These are phyloP conservation scores for Melaleuca quinquenervia DNA, from an alignment of 345 rosid genomes.

Conservation along the genomic window DNA sequence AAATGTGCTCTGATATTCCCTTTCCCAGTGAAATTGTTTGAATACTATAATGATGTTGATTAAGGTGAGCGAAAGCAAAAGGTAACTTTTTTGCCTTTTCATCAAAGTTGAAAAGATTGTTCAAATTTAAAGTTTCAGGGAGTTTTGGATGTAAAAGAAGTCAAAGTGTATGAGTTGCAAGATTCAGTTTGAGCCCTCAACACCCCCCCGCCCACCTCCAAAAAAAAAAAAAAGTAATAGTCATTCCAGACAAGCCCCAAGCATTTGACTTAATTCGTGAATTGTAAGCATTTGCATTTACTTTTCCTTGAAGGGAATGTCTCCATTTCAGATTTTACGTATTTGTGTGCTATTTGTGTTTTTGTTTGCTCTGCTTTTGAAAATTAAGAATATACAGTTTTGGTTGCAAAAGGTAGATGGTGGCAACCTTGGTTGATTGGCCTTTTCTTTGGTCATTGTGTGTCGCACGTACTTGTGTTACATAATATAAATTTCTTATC, in stretches of 20 bases:
- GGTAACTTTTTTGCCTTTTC: not conserved
- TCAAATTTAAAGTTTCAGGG: not conserved
- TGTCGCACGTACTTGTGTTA: not conserved
- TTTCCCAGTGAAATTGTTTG: not conserved
- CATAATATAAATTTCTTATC: not conserved
- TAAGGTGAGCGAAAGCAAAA: not conserved
- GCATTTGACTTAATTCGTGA: conserved; percentile 31
- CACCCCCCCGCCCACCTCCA: too few species aligned
- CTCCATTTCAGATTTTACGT: not conserved
- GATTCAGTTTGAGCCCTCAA: not conserved
- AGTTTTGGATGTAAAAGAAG: not conserved
- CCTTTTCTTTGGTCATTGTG: not conserved
- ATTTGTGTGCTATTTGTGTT: not conserved
- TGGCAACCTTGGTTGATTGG: not conserved
- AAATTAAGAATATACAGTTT: not conserved
- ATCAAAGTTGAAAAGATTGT: not conserved
- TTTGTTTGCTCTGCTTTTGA: not conserved
- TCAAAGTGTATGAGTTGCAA: not conserved
- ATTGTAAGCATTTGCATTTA: conserved; percentile 45
- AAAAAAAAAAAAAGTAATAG: not conserved
- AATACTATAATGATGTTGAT: not conserved
- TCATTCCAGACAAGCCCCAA: not conserved
- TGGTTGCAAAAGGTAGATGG: not conserved
- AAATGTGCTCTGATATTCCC: not conserved
- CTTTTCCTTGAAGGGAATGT: not conserved